A percentile compares a stretch with the other conserved stretches of the same genome.
Conservation (phyloP, 176 grass and related monocot genomes). For the Paspalum notatum region DNA sequence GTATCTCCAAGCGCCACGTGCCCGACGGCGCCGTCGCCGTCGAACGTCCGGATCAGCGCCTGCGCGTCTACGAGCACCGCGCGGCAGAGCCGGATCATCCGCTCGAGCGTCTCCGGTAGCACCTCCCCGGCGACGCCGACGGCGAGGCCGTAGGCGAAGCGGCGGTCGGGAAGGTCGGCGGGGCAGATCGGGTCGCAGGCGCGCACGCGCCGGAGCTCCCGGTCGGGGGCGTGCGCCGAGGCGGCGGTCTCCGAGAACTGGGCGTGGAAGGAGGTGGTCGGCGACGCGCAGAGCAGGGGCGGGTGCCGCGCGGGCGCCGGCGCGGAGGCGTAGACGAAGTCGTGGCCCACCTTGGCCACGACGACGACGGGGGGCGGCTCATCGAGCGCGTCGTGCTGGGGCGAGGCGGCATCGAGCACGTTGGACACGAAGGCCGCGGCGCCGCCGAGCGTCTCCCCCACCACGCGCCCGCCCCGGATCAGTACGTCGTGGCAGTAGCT, state of each 20-base stretch:
- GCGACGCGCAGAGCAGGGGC: conserved; percentile 40
- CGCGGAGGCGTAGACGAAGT: conserved; percentile 66
- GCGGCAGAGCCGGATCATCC: conserved; percentile 74
- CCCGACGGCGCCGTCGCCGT: conserved; percentile 62
- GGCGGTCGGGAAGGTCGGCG: conserved; percentile 59
- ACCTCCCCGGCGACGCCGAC: conserved; percentile 84
- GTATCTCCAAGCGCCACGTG: conserved; percentile 59
- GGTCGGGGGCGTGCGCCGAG: conserved; percentile 59
- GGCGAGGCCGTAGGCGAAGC: conserved; percentile 77
- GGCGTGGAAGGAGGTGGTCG: conserved; percentile 88
- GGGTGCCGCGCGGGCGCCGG: conserved; percentile 45
- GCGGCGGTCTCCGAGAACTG: conserved; percentile 53
- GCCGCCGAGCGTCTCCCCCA: conserved; percentile 86
- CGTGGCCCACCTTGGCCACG: conserved; percentile 76
- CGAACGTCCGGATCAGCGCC: conserved; percentile 87
- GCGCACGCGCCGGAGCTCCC: conserved; percentile 65
- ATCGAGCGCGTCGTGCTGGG: conserved; percentile 24
- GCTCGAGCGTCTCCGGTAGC: conserved; percentile 66
- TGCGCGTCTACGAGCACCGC: conserved; percentile 89
- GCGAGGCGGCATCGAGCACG: conserved; percentile 73
- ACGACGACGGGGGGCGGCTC: conserved; percentile 30
- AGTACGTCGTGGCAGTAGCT: conserved; percentile 99
- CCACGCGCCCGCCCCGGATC: conserved; percentile 56
- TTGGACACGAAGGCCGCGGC: conserved; percentile 87
- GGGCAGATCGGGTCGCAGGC: conserved; percentile 80